Conservation (phyloP, 169 alveolate species). For the Cryptosporidium ubiquitum region DNA sequence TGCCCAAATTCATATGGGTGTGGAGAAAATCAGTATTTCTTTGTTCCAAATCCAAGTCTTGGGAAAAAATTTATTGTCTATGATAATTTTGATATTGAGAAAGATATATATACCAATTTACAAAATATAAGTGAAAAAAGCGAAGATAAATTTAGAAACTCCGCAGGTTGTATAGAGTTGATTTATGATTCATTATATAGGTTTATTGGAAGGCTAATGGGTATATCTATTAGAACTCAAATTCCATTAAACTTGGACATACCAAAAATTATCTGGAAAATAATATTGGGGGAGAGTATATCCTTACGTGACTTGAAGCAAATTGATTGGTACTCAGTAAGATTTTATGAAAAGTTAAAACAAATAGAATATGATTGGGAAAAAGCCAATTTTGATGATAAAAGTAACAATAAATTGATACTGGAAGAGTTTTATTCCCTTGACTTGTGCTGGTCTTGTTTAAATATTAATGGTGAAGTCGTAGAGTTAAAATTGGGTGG, state of each 20-base stretch:
- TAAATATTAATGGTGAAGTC: conserved; percentile 73
- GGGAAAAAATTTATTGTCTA: conserved; percentile 76
- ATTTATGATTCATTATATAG: conserved; percentile 80
- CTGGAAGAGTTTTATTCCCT: conserved; percentile 51
- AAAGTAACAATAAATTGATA: conserved; percentile 68
- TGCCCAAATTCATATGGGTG: conserved; percentile 84
- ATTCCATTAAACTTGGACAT: conserved; percentile 83
- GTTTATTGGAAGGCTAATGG: conserved; percentile 86
- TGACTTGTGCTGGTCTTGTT: conserved; percentile 64
- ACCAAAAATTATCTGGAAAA: conserved; percentile 87
- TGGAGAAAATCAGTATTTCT: conserved; percentile 76
- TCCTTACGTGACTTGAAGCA: conserved; percentile 82
- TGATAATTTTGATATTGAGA: not conserved
- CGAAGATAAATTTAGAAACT: not conserved
- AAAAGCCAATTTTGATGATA: conserved; percentile 19
- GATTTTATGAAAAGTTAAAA: conserved; percentile 79
- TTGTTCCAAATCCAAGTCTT: conserved; percentile 48
- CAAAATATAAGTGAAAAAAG: conserved; percentile 7
- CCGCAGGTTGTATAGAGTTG: not conserved
- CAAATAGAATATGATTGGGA: conserved; percentile 48
- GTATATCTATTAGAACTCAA: conserved; percentile 86
- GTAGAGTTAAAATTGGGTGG: conserved; percentile 76
- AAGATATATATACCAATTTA: not conserved
- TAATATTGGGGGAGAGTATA: conserved; percentile 78
- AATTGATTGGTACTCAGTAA: conserved; percentile 83